Evolutionary conservation across 495 filamentous ascomycete genomes (phyloP), one percentile per base, ranked within the genome.

Genomic region (Aspergillus bertholletiae): DNA sequence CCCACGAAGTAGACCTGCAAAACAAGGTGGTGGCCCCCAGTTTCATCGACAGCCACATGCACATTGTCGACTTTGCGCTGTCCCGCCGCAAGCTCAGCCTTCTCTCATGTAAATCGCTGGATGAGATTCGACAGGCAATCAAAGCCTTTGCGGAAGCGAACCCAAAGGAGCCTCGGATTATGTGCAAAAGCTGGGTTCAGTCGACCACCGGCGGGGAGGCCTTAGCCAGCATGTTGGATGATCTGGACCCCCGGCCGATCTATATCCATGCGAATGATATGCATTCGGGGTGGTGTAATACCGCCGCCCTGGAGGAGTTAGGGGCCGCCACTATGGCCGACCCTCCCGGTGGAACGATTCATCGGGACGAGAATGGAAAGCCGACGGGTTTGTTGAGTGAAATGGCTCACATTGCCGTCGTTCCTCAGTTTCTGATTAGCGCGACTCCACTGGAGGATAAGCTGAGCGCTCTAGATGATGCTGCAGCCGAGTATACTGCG

Each of bases 11-110:
- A 51, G 76, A 85, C 57, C 67, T 88, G 17, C 45, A 70, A 1
- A 66, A 74, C 34, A 68, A 66, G 20, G 75, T 79, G 22, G 67
- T 87, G 11, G 64, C 85, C 27, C 84, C 84, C 0, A 82, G 83
- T 22, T 88, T 88, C 59, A 79, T 87, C 45, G 84, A 87, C 58
- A 80, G 76, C 3, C 84, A 87, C 61, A 79, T 84, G 61, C 84
- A 87, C 55, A 72, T 87, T 23, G 67, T 86, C 55, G 74, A 85
- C 22, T 74, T 84, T 32, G 84, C 83, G 7, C 77, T 81, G 30
- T 78, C 84, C 0, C 73, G 85, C 18, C 75, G 73, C 53, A 85
- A 85, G 60, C 66, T 80, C 26, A 70, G 79, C 48, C 71, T 88
- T 5, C 74, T 80, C 28, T 35, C 48, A 7, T 86, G 84, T 68